Percentiles rank a stretch among this genome's conserved stretches.
Conservation (phyloP, 345 rosid genomes). For the Melastoma malabathricum region DNA sequence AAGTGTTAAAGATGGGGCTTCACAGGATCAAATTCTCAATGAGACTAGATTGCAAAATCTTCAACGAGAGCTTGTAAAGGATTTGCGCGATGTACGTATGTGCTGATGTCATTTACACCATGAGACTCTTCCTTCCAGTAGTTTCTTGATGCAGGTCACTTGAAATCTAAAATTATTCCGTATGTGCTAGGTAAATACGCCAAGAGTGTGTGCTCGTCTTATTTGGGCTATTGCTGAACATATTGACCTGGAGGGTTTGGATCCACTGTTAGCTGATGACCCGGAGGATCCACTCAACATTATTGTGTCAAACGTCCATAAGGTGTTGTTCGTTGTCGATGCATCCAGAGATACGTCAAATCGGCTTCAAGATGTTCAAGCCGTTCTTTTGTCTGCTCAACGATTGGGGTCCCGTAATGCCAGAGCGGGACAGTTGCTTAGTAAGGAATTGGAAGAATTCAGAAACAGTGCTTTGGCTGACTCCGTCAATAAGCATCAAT, state of each 20-base stretch:
- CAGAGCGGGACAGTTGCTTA: slow-evolving; percentile 69
- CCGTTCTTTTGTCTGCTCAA: slow-evolving; percentile 78
- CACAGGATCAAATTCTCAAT: slow-evolving; percentile 87
- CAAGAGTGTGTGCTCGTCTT: slow-evolving; percentile 65
- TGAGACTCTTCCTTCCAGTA: background rate
- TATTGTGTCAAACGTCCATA: slow-evolving; percentile 64
- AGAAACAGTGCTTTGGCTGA: slow-evolving; percentile 66
- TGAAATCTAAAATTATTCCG: background rate
- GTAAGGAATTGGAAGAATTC: slow-evolving; percentile 91
- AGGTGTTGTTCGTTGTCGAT: slow-evolving; percentile 76
- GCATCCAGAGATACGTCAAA: slow-evolving; percentile 65
- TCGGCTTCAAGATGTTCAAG: slow-evolving; percentile 91
- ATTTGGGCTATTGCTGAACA: slow-evolving; percentile 91
- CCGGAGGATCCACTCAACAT: slow-evolving; percentile 90
- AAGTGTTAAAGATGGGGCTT: slow-evolving; percentile 95
- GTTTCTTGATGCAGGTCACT: background rate
- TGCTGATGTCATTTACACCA: background rate
- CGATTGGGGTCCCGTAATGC: slow-evolving; percentile 77
- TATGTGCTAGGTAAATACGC: slow-evolving; percentile 57
- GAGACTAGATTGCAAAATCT: slow-evolving; percentile 88
- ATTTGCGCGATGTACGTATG: slow-evolving; percentile 65
- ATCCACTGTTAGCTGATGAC: slow-evolving; percentile 97
- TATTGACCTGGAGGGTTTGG: slow-evolving; percentile 86
- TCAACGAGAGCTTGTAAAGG: slow-evolving; percentile 84
- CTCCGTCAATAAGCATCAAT: slow-evolving; percentile 90